Evolutionary conservation across 192 early-diverging fungal genomes (phyloP), one percentile per base, ranked within the genome.

Genomic region (Coemansia umbellata): DNA sequence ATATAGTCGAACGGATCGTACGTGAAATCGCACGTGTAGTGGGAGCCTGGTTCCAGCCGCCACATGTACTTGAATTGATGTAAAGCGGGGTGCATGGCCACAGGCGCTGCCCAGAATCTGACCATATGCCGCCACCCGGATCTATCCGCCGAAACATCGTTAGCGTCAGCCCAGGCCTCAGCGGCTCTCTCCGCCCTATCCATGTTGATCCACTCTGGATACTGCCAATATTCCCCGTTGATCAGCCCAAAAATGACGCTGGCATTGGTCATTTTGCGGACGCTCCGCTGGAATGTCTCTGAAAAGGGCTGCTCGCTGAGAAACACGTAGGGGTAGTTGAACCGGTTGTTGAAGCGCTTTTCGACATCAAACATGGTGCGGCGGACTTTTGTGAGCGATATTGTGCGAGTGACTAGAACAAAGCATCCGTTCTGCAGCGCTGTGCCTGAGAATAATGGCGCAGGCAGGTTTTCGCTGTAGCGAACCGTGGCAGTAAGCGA

Each of bases 271-370:
- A 55, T 51, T 1, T 31, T 21, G 0, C 43, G 47, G 1, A 81
- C 63, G 0, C 53, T 52, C 9, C 31, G 30, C 24, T 78, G 60
- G 55, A 89, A 89, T 30, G 68, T 61, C 9, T 71, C 66, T 4
- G 82, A 60, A 47, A 88, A 85, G 0, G 69, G 79, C n/a, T 64
- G 64, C 18, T 89, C 80, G 69, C 87, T 86, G 27, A 89, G 61
- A 63, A 88, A 85, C 24, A 89, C 83, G 66, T 86, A 87, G 2
- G 85, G 86, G 58, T 89, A 89, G 18, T 68, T 24, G 64, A 76
- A 85, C n/a, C 80, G 65, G 19, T 63, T 51, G 60, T 88, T 88
- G 58, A 88, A 87, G 21, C 78, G 70, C 24, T 73, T 45, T 42
- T 88, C 75, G 3, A 88, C 48, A n/a, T 84, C 72, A 37, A 58